Evolutionary conservation across 495 filamentous ascomycete species (phyloP).

Genomic region (Aspergillus bridgeri): DNA sequence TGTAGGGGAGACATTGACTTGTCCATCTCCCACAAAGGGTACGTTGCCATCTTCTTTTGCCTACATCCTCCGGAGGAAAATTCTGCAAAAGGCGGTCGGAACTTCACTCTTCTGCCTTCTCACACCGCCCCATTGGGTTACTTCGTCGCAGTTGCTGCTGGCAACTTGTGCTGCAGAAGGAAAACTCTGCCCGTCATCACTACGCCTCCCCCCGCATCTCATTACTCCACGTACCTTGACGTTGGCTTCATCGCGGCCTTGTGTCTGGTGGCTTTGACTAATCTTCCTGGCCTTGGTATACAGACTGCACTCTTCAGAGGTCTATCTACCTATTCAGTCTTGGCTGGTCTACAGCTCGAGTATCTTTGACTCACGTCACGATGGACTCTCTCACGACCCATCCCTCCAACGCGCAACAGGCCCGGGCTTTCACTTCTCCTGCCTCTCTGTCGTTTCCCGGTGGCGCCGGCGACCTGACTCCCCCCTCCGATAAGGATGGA

Average conservation of each 20-base stretch:
- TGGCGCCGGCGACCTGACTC: slow-evolving; percentile 75
- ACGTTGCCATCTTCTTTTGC: neutral
- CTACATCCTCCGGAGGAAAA: neutral
- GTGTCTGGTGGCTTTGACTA: neutral
- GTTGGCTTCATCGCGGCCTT: slow-evolving; percentile 7
- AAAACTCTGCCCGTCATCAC: neutral
- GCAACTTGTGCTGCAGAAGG: neutral
- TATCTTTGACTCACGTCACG: slow-evolving; percentile 30
- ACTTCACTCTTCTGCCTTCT: neutral
- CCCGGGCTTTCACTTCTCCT: slow-evolving; percentile 85
- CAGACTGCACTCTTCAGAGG: slow-evolving; percentile 20
- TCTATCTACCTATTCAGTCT: slow-evolving; percentile 15
- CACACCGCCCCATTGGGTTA: neutral
- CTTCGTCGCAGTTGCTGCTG: neutral
- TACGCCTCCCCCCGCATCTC: neutral
- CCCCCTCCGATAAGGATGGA: slow-evolving; percentile 65
- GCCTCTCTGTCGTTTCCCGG: slow-evolving; percentile 88
- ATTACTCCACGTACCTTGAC: neutral
- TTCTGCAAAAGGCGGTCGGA: neutral
- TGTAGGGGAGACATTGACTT: slow-evolving; percentile 97
- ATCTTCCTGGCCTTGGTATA: slow-evolving; percentile 4
- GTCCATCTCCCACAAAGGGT: slow-evolving; percentile 90
- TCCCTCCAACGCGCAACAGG: slow-evolving; percentile 81
- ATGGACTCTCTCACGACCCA: slow-evolving; percentile 92
- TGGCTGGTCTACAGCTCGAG: slow-evolving; percentile 24